Evolutionary conservation across 257 asterid species (phyloP), one percentile per base, ranked within the genome.

Genomic region (Salvia rosmarinus): DNA sequence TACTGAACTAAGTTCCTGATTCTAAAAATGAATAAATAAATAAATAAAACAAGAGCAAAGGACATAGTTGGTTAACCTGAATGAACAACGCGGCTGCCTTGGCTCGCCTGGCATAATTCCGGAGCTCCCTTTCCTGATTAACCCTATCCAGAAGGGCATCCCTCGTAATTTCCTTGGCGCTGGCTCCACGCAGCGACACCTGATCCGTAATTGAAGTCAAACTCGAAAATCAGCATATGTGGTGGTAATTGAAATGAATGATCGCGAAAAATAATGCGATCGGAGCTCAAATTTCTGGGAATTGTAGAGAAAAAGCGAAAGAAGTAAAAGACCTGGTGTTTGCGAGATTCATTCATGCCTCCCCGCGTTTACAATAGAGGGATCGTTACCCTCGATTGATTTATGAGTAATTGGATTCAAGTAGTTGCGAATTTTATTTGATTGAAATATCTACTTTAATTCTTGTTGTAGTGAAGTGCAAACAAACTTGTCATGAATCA

Each of bases 111-210:
- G 82, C 78, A 56, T 82, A 84, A 79, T 86, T 88, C 62, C 99
- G 86, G 52, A 89, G 85, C 77, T 88, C 95, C 72, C 99, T 76
- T 72, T 94, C 91, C 57, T 85, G 96, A 77, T 85, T 85, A 70
- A 91, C 91, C 82, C 77, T 87, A 78, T 86, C 87, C 63, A 94
- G 79, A 49, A 94, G 95, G 42, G 86, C 97, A 67, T 89, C 95
- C 69, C 97, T 75, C 46, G 96, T 87, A 19, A 92, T 84, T 74
- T 90, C 98, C 85, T 84, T 88, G 35, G 87, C 91, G 81, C 98
- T 92, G 13, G 97, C 90, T 70, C 98, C 98, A 35, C 98, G 97
- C 63, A 92, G 78, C 55, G 98, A 92, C 6, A 92, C 97, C 98
- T 92, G 80, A 77, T 79, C 75, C 43, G 40, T 2, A 68, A 65